Base-by-base conservation (phyloP, 2,329 filamentous ascomycete species). In the Xylaria sp. region DNA sequence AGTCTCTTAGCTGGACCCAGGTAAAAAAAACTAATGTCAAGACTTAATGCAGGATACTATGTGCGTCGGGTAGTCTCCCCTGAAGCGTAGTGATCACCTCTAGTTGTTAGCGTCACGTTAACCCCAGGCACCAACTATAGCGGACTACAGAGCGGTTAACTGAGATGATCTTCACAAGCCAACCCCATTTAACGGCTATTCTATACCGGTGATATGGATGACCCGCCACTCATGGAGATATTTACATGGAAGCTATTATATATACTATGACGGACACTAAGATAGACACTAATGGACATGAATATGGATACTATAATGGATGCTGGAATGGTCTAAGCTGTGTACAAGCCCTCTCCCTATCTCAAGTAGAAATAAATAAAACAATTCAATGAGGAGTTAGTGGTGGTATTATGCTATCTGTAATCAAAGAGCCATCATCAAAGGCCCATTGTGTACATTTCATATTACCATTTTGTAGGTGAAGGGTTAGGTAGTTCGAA, bases 171-270 rank as follows among this genome's bases (percentile, higher is more conserved):
- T 50, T 27, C 22, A 29, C 33, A 5, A 42, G 33, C n/a, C 6
- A 5, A 11, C 5, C 17, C 15, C 22, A 5, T 22, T 7, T 15
- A 20, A 31, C 5, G 10, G 27, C 47, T n/a, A 42, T 27, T 17
- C n/a, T 31, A 44, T 61, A 44, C 58, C 58, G 31, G 36, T 31
- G 27, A 25, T 5, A 11, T n/a, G 58, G 58, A 33, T n/a, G 47
- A 33, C 58, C 36, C 47, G 47, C 58, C 7, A 9, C n/a, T 22
- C 11, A 25, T 39, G n/a, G 44, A 4, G 17, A 31, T 20, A 44
- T 20, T 20, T n/a, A 20, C n/a, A 20, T 20, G n/a, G 17, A 20
- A 5, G 7, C 15, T 9, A 27, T 9, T 9, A 50, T 20, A 27
- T 6, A 47, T 22, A 47, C 44, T 25, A 9, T 9, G 13, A 13